Evolutionary conservation across 306 rosid genomes (phyloP), one percentile per base, ranked within the genome.

Genomic region (Leucaena leucocephala): DNA sequence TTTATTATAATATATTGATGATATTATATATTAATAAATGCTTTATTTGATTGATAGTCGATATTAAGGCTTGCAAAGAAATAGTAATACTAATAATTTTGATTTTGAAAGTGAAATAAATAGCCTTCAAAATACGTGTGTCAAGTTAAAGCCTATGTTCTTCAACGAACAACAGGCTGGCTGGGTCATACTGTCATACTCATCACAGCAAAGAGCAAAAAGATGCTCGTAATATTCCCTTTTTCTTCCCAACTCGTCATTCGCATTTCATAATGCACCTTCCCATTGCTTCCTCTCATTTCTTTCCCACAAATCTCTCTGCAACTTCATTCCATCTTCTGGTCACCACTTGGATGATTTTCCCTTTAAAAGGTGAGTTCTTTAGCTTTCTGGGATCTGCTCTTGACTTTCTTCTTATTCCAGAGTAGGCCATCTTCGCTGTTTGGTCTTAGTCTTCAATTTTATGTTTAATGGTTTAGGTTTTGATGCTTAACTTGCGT

Each of bases 191-290:
- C 22, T 4, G 59, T 17, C 59, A 17, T 4, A 54, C 63, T 8
- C 13, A 8, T 59, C 17, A 59, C 66, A 11, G 39, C 66, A 0
- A 21, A 27, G 17, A 59, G 3, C 66, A 27, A 17, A 40, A 21
- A 85, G 84, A 82, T 82, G 58, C 88, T 82, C 7, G 58, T 82
- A 79, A 82, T 85, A 85, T 85, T 85, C 83, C 85, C 85, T 69
- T 68, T 69, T 78, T 78, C 81, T 78, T 75, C 64, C 27, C 68
- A 71, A 35, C 2, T 59, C 33, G 4, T 61, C 33, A 46, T 15
- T 3, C 75, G 58, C 68, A 66, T 27, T 14, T 5, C 71, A 48
- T 43, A 66, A 66, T 79, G 74, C 68, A 27, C 27, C 27, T 27
- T 27, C 27, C 27, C 27, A 27, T 27, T 27, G 27, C 27, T 77